Conservation (phyloP, 1,139 yeast species). For the Saccharomycopsis hybrid region DNA sequence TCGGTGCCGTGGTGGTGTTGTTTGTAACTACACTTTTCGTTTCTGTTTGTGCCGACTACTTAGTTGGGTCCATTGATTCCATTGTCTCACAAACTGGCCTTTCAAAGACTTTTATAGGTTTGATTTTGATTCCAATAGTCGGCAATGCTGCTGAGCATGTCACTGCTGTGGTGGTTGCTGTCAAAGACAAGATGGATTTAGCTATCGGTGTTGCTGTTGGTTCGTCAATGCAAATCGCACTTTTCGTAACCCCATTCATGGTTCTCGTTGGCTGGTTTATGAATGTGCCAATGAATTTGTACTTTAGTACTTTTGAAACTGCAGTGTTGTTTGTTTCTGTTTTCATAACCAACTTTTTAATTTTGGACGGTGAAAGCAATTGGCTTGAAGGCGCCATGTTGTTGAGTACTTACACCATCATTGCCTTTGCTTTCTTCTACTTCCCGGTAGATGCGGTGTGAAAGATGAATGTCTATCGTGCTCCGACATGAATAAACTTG, state of each 20-base stretch:
- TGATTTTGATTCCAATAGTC: constrained; percentile 89
- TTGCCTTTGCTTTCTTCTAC: constrained; percentile 83
- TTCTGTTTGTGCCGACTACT: constrained; percentile 85
- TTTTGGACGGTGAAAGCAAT: constrained; percentile 90
- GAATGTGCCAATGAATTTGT: constrained; percentile 88
- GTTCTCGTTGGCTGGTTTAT: constrained; percentile 89
- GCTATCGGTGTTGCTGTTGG: constrained; percentile 98
- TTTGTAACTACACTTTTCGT: constrained; percentile 67
- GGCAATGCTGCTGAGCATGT: constrained; percentile 99
- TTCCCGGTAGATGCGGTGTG: constrained; percentile 27
- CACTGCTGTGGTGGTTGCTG: constrained; percentile 90
- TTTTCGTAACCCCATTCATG: constrained; percentile 94
- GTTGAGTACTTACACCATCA: constrained; percentile 75
- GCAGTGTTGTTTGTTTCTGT: constrained; percentile 85
- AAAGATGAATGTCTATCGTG: neutral
- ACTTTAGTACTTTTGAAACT: constrained; percentile 90
- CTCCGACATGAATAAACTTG: too few species aligned
- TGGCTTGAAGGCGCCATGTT: constrained; percentile 98
- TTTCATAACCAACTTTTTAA: constrained; percentile 78
- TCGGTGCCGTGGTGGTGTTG: constrained; percentile 32
- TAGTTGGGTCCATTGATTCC: constrained; percentile 88
- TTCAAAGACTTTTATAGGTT: constrained; percentile 91
- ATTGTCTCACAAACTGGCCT: constrained; percentile 79
- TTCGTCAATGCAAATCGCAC: constrained; percentile 88
- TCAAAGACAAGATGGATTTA: constrained; percentile 94